Evolutionary conservation across 176 grass and related monocot species (phyloP).

Genomic region (Rhynchospora tenuis): DNA sequence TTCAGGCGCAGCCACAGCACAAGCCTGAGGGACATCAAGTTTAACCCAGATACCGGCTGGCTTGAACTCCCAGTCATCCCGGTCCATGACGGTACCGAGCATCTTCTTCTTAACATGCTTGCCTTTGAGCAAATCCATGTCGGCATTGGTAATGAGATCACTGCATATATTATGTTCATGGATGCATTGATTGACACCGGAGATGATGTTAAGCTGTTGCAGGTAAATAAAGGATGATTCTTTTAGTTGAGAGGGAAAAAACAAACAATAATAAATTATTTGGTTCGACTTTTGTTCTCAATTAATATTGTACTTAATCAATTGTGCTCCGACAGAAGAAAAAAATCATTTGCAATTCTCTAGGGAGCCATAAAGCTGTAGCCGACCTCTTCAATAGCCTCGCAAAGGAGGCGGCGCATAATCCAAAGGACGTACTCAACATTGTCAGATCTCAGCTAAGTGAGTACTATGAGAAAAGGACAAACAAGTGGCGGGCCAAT

Average conservation of each 20-base stretch:
- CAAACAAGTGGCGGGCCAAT: neutral
- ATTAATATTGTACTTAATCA: neutral
- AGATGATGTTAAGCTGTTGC: neutral
- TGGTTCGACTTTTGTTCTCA: neutral
- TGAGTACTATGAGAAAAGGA: neutral
- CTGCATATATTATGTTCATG: slow-evolving; percentile 16
- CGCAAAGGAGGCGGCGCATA: neutral
- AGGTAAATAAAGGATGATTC: neutral
- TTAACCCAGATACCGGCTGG: neutral
- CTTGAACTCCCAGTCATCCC: slow-evolving; percentile 5
- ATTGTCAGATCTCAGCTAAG: neutral
- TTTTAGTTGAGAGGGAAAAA: too few species aligned
- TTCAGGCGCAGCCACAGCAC: neutral
- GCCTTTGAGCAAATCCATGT: slow-evolving; percentile 23
- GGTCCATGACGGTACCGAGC: slow-evolving; percentile 11
- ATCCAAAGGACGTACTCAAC: neutral
- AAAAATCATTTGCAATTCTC: neutral
- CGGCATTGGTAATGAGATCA: neutral
- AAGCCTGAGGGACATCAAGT: slow-evolving; percentile 8
- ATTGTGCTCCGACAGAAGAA: neutral
- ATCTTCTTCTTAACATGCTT: slow-evolving; percentile 15
- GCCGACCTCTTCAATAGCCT: neutral
- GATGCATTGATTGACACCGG: neutral
- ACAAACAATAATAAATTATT: too few species aligned
- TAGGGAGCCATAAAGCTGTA: neutral